A percentile compares a stretch with the other conserved stretches of the same genome.
These are phyloP conservation scores for Hypomyces rosellus DNA, from an alignment of 2,329 filamentous ascomycete genomes.

Conservation along the genomic window DNA sequence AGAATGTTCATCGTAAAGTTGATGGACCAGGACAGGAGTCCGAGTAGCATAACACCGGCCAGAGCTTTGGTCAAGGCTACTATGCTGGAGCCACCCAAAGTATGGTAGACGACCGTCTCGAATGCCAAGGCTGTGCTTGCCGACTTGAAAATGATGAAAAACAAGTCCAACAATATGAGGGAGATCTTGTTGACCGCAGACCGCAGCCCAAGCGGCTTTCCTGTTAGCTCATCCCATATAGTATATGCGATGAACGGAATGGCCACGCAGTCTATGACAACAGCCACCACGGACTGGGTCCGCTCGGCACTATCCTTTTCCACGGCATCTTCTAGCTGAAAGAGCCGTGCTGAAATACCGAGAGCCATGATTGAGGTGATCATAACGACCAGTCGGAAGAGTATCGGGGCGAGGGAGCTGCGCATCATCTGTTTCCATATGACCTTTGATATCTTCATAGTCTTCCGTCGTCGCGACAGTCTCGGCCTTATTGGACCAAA, in stretches of 20 bases:
- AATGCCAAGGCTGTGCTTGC: conserved; percentile 89
- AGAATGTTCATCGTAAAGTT: conserved; percentile 86
- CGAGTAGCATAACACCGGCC: conserved; percentile 71
- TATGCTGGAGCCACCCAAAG: conserved; percentile 28
- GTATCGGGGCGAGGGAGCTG: conserved; percentile 77
- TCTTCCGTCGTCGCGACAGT: conserved; percentile 24
- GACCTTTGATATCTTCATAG: conserved; percentile 41
- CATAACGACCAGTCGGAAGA: conserved; percentile 77
- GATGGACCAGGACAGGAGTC: conserved; percentile 80
- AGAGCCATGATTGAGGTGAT: conserved; percentile 77
- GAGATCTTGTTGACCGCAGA: conserved; percentile 79
- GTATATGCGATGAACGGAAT: conserved; percentile 89
- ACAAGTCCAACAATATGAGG: conserved; percentile 82
- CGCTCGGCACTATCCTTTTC: conserved; percentile 46
- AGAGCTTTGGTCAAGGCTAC: conserved; percentile 61
- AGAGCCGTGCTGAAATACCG: conserved; percentile 70
- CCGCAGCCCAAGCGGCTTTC: conserved; percentile 83
- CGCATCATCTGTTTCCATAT: conserved; percentile 65
- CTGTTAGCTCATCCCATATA: conserved; percentile 93
- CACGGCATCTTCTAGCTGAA: conserved; percentile 47
- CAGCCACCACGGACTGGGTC: conserved; percentile 78
- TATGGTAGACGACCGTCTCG: conserved; percentile 64
- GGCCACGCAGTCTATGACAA: conserved; percentile 82
- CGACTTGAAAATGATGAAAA: conserved; percentile 97
- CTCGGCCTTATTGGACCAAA: conserved; percentile 23